phyloP scores from a whole-genome alignment of 164 flowering plant genomes.

The Macadamia integrifolia region DNA sequence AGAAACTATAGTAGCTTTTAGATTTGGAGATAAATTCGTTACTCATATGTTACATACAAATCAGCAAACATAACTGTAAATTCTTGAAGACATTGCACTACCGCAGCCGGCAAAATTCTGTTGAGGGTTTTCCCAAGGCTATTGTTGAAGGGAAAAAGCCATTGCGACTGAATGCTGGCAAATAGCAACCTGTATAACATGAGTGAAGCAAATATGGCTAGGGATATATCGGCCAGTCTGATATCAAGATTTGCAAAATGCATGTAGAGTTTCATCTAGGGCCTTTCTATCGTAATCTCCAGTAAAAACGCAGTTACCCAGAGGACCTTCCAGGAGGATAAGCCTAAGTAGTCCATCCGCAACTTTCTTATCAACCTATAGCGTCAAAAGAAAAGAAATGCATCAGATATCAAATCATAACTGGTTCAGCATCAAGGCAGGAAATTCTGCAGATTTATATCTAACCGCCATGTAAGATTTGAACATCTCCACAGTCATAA shows the following conservation, averaged over 20 bases:
- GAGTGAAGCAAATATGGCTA: too few species aligned
- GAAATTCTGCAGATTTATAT: background rate
- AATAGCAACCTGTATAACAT: too few species aligned
- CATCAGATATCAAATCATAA: background rate
- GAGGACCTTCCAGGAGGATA: conserved; percentile 89
- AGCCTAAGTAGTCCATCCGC: conserved; percentile 95
- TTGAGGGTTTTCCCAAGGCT: too few species aligned
- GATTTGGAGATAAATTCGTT: too few species aligned
- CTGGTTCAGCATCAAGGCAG: background rate
- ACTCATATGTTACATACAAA: too few species aligned
- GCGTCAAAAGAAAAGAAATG: background rate
- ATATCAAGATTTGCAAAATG: conserved; percentile 71
- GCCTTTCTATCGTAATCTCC: conserved; percentile 87
- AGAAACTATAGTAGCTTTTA: too few species aligned
- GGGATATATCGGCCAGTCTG: background rate
- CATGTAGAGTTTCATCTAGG: conserved; percentile 77
- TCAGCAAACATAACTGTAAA: too few species aligned
- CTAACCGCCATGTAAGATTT: conserved; percentile 92
- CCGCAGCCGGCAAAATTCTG: too few species aligned
- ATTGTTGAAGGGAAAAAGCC: too few species aligned
- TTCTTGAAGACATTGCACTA: too few species aligned
- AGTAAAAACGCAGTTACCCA: conserved; percentile 93
- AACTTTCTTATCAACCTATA: conserved; percentile 95
- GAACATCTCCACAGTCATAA: conserved; percentile 89
- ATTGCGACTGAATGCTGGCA: too few species aligned